These are phyloP conservation scores for Apiospora marii DNA, from an alignment of 2,329 filamentous ascomycete species.

Conservation along the genomic window DNA sequence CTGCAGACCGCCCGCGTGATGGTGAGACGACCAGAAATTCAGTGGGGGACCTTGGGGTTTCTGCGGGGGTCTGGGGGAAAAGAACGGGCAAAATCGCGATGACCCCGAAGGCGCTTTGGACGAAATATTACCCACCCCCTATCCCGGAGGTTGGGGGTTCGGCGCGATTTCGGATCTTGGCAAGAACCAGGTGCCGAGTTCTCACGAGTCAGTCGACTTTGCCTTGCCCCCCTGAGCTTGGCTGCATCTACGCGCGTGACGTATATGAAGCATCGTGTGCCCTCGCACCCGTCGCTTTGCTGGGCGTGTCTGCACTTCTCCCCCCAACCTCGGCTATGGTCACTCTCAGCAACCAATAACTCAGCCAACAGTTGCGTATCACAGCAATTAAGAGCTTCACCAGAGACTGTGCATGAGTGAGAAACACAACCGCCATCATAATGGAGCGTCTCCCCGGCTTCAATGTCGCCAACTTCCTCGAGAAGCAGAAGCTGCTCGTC, in stretches of 20 bases:
- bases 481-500: slow-evolving; percentile 42
- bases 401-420: not conserved
- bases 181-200: not conserved
- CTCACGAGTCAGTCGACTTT: slow-evolving; percentile 13
- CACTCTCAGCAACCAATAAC: not conserved
- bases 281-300: not conserved
- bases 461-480: slow-evolving; percentile 43
- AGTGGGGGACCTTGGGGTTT: slow-evolving; percentile 2
- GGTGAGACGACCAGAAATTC: not conserved
- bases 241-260: slow-evolving; percentile 10
- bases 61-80: not conserved
- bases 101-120: not conserved
- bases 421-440: slow-evolving; percentile 13
- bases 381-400: not conserved
- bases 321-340: not conserved
- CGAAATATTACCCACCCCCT: not conserved
- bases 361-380: not conserved
- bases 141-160: not conserved
- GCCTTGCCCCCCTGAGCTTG: not conserved
- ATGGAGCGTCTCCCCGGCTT: slow-evolving; percentile 43
- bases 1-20: slow-evolving; percentile 12
- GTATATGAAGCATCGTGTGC: slow-evolving; percentile 20
- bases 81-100: not conserved
- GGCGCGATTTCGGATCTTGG: not conserved
- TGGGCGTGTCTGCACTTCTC: not conserved